Evolutionary conservation across 495 filamentous ascomycete genomes (phyloP), one percentile per base, ranked within the genome.

Genomic region (Neurospora sp.): DNA sequence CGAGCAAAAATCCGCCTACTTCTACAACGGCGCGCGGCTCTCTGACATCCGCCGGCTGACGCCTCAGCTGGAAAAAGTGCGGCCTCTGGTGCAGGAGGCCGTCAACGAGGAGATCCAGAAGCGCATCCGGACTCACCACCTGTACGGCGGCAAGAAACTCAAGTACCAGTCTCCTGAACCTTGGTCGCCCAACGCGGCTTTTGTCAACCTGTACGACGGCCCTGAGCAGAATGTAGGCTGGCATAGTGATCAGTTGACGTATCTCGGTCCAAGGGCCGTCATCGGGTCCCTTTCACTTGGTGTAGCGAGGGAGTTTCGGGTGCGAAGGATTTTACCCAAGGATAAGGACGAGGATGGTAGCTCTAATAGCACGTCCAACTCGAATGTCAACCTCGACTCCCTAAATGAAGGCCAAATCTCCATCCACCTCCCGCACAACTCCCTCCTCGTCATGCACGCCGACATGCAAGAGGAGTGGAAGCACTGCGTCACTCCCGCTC

Each of bases 341-440:
- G 87, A 89, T 39, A 84, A 86, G 31, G 75, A 78, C 23, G 76
- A 80, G 14, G 69, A 79, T 70, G 75, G 76, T 74, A 48, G 72
- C 70, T 70, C 77, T 74, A 79, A 76, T 54, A 71, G 75, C 14
- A 77, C 82, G 20, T 69, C 77, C 74, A 76, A 76, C 76, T 35
- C 35, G 4, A 35, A 35, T 5, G 66, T 1, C 69, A 66, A 66
- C 70, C 4, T 27, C 11, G 78, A 77, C 10, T 76, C 87, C 20
- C 88, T 93, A 75, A 84, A 84, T 5, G 89, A 92, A 76, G 95
- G 95, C 6, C 94, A 96, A 75, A 94, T 98, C 54, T 87, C 93
- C 5, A 93, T 99, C 71, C 93, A 96, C 78, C 89, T 98, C 0
- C 94, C 94, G 1, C 96, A 99, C 81, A 98, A 98, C 79, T 94